Conservation (phyloP, 768 basidiomycete species). For the Lactarius hatsudake region DNA sequence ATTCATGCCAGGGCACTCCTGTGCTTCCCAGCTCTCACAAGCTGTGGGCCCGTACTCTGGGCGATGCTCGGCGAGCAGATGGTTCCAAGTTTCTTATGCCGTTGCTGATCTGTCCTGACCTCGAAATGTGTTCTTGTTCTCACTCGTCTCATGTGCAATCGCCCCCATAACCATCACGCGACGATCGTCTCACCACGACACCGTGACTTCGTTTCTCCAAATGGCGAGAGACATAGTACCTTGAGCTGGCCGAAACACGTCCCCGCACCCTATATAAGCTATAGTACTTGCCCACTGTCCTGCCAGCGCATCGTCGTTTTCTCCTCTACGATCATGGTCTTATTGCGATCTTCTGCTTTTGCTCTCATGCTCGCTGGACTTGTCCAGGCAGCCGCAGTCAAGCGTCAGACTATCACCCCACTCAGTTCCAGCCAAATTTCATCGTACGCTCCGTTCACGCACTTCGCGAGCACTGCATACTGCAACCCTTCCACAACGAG, state of each 20-base stretch:
- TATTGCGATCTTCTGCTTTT: background rate
- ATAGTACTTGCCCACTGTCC: background rate
- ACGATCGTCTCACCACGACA: background rate
- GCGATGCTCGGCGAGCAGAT: background rate
- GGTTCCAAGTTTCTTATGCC: background rate
- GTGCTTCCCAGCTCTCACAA: background rate
- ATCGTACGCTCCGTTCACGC: conserved; percentile 33
- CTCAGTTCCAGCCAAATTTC: conserved; percentile 32
- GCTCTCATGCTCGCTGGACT: background rate
- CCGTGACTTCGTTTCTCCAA: background rate
- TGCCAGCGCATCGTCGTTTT: no score
- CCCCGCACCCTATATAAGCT: background rate
- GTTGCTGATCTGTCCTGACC: background rate
- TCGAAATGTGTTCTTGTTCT: background rate
- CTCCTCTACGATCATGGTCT: background rate
- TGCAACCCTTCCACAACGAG: conserved; percentile 32
- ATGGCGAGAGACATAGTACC: background rate
- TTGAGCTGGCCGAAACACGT: background rate
- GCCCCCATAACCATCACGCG: no score
- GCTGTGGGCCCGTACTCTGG: background rate
- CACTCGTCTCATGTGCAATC: background rate
- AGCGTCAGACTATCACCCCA: conserved; percentile 27
- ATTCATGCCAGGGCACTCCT: background rate
- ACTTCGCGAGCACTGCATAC: conserved; percentile 36
- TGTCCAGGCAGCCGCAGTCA: conserved; percentile 1